Percentiles rank a stretch among this genome's conserved stretches.
These are phyloP conservation scores for Balakata baccata DNA, from an alignment of 345 rosid species.

Conservation along the genomic window DNA sequence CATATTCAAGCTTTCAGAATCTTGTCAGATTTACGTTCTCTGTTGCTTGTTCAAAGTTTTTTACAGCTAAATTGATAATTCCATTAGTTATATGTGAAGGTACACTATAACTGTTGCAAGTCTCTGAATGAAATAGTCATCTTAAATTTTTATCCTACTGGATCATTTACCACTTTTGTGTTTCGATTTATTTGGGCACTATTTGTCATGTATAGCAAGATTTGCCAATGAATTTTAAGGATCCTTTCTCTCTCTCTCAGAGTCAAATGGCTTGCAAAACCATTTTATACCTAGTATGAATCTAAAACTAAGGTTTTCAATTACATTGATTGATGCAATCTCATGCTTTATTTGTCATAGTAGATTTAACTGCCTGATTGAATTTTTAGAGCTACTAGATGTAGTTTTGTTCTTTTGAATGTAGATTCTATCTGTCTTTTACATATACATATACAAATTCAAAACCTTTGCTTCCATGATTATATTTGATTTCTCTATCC, in stretches of 20 bases:
- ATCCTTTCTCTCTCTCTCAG: background rate
- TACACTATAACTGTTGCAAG: background rate
- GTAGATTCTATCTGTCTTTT: background rate
- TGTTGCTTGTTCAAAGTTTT: background rate
- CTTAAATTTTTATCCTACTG: background rate
- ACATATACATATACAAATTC: background rate
- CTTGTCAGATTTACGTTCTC: too few relatives aligned
- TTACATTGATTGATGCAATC: background rate
- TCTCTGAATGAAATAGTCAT: background rate
- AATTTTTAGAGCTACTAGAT: background rate
- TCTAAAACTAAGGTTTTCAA: background rate
- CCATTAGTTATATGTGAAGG: background rate
- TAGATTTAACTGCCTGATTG: background rate
- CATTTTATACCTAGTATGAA: background rate
- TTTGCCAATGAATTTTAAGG: background rate
- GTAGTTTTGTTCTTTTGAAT: background rate
- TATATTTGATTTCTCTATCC: background rate
- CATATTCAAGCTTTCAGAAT: slow-evolving; percentile 15
- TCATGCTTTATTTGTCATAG: background rate
- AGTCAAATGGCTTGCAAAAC: background rate
- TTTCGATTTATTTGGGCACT: background rate
- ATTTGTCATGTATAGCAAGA: background rate
- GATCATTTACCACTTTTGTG: background rate
- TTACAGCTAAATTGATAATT: background rate
- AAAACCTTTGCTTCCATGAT: background rate